These are phyloP conservation scores for Sporisorium sorghi DNA, from an alignment of 1,284 basidiomycete species.

Conservation along the genomic window DNA sequence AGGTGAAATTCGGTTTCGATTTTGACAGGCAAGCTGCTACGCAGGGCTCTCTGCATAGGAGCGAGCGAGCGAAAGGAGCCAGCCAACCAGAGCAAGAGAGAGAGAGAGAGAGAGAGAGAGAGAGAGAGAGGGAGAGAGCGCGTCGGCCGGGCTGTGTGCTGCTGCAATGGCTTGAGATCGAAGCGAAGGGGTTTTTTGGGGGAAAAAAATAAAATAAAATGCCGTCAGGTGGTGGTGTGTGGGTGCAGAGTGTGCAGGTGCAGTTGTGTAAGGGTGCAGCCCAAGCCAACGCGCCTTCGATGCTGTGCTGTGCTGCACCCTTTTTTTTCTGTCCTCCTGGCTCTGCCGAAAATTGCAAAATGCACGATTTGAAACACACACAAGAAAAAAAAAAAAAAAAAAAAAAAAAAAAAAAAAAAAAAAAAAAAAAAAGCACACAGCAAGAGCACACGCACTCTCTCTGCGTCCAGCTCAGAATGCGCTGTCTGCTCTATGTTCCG, in stretches of 20 bases:
- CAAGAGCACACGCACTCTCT: background rate
- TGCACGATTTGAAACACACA: conserved; percentile 14
- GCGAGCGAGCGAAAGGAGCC: no score
- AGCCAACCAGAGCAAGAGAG: background rate
- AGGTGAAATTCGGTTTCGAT: background rate
- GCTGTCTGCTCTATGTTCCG: no score
- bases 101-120: background rate
- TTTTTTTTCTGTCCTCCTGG: background rate
- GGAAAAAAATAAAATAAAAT: no score
- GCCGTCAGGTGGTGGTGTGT: no score
- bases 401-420: no score
- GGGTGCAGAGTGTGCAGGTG: background rate
- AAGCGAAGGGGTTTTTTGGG: background rate
- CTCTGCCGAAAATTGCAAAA: conserved; percentile 1
- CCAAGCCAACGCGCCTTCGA: background rate
- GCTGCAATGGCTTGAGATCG: background rate
- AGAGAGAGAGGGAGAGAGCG: background rate
- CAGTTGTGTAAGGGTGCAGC: conserved; percentile 12
- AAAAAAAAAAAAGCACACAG: no score
- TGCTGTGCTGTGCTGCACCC: background rate
- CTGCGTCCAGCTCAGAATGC: background rate
- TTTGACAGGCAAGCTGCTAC: background rate
- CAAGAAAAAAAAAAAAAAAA: background rate
- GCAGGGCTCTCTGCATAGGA: background rate
- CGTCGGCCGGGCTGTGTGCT: conserved; percentile 2